Evolutionary conservation across 2,329 filamentous ascomycete species (phyloP).

Genomic region (Diaporthe citrichinensis): DNA sequence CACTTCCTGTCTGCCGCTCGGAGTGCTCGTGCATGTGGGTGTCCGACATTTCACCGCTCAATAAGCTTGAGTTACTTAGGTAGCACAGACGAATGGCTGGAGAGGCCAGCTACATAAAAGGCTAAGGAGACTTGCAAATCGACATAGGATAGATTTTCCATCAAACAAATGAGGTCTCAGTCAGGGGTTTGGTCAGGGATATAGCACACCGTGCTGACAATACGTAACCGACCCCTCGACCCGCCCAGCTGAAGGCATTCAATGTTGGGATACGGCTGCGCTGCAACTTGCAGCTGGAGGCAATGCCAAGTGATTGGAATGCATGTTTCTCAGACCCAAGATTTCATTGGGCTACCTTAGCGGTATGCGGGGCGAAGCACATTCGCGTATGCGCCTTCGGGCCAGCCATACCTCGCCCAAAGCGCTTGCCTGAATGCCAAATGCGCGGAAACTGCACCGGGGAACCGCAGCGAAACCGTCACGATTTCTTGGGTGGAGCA

Average conservation of each 20-base stretch:
- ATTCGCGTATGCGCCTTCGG: background rate
- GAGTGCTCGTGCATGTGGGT: too few relatives aligned
- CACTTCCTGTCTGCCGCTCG: too few relatives aligned
- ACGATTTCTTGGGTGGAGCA: too few relatives aligned
- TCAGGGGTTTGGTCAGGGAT: too few relatives aligned
- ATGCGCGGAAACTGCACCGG: background rate
- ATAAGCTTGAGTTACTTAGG: too few relatives aligned
- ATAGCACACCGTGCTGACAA: background rate
- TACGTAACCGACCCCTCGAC: background rate
- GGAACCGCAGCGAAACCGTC: too few relatives aligned
- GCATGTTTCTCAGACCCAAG: background rate
- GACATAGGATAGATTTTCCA: too few relatives aligned
- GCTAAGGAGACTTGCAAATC: too few relatives aligned
- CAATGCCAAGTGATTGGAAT: background rate
- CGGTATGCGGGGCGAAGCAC: background rate
- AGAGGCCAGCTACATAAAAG: too few relatives aligned
- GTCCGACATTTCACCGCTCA: too few relatives aligned
- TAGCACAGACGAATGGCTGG: too few relatives aligned
- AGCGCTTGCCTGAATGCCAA: background rate
- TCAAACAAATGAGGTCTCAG: too few relatives aligned
- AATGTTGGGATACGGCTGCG: background rate
- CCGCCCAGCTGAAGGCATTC: background rate
- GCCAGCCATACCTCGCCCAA: background rate
- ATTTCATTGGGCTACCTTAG: background rate
- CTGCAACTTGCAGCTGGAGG: background rate